phyloP scores from a whole-genome alignment of 2,329 filamentous ascomycete species.

The Aspergillus proliferans region DNA sequence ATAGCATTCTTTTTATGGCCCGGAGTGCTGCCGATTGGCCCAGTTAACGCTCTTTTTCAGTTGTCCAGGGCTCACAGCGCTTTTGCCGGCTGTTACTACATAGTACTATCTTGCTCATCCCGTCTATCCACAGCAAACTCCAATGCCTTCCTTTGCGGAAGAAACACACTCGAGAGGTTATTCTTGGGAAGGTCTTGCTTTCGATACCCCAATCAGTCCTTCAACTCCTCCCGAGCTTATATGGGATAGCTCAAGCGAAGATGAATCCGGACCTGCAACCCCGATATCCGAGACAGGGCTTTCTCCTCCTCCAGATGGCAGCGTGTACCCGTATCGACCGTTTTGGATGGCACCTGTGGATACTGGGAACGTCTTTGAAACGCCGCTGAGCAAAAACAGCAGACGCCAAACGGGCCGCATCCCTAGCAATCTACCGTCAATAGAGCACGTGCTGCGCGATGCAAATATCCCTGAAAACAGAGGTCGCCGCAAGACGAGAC shows the following conservation, averaged over 20 bases:
- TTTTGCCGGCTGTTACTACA: slow-evolving; percentile 1
- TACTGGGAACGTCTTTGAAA: neutral
- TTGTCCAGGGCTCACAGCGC: neutral
- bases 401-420: neutral
- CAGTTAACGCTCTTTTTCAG: slow-evolving; percentile 13
- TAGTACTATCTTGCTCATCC: neutral
- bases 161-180: slow-evolving; percentile 22
- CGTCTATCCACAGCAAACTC: slow-evolving; percentile 2
- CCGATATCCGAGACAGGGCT: slow-evolving; percentile 3
- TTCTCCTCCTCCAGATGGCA: neutral
- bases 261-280: slow-evolving; percentile 4
- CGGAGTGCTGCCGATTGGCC: neutral
- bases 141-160: slow-evolving; percentile 6
- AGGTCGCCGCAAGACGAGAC: slow-evolving; percentile 13
- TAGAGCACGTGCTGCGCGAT: neutral
- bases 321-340: neutral
- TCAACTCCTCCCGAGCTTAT: slow-evolving; percentile 8
- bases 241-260: slow-evolving; percentile 1
- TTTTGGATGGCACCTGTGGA: neutral
- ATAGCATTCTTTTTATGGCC: slow-evolving; percentile 1
- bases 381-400: neutral
- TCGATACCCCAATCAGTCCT: slow-evolving; percentile 1
- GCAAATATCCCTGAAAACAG: slow-evolving; percentile 3
- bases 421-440: neutral
- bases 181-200: slow-evolving; percentile 17